These are phyloP conservation scores for Ogataea chonburiensis DNA, from an alignment of 805 yeast genomes.

Conservation along the genomic window DNA sequence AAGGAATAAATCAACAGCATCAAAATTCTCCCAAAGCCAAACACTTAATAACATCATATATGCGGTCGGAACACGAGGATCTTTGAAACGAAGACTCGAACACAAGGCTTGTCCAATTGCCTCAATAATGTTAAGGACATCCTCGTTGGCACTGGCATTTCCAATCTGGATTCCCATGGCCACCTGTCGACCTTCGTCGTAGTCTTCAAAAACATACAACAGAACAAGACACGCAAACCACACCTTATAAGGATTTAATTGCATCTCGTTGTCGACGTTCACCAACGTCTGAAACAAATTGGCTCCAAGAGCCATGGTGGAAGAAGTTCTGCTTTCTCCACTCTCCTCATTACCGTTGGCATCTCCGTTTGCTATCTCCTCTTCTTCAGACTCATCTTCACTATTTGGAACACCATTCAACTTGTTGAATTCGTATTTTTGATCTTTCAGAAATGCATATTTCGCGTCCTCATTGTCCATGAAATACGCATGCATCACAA, in stretches of 20 bases:
- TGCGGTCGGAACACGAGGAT: constrained; percentile 75
- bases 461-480: constrained; percentile 62
- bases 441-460: constrained; percentile 62
- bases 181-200: constrained; percentile 45
- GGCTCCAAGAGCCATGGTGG: constrained; percentile 40
- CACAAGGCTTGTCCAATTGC: constrained; percentile 74
- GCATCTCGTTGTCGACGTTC: constrained; percentile 70
- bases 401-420: constrained; percentile 24
- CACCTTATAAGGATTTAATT: constrained; percentile 78
- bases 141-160: constrained; percentile 61
- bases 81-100: constrained; percentile 56
- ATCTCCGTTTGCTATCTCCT: constrained; percentile 1
- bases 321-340: constrained; percentile 11
- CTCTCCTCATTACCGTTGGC: not conserved
- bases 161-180: constrained; percentile 58
- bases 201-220: constrained; percentile 58
- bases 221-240: constrained; percentile 81
- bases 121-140: constrained; percentile 65
- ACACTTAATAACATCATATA: constrained; percentile 70
- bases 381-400: constrained; percentile 13
- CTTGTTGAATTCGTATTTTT: constrained; percentile 46
- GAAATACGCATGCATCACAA: constrained; percentile 67
- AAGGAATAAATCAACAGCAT: constrained; percentile 73
- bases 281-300: constrained; percentile 71
- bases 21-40: constrained; percentile 77